Evolutionary conservation across 345 rosid species (phyloP).

Genomic region (Odontarrhena argentea): DNA sequence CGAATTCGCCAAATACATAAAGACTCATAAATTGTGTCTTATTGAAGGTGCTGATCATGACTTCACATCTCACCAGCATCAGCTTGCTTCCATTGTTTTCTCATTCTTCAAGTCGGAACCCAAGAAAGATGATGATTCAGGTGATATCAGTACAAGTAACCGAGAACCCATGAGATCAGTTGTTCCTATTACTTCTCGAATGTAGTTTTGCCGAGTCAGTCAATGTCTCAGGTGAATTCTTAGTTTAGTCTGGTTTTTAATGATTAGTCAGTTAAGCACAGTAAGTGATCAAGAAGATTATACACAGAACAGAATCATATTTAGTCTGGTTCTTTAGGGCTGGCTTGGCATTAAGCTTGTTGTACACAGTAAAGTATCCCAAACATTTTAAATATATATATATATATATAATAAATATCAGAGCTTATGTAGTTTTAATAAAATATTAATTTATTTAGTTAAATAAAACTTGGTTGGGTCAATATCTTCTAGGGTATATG

Average conservation of each 20-base stretch:
- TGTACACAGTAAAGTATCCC: too few relatives aligned
- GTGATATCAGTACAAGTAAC: constrained; percentile 16
- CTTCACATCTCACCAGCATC: constrained; percentile 66
- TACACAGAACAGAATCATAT: too few relatives aligned
- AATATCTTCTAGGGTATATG: too few relatives aligned
- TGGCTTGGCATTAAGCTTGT: too few relatives aligned
- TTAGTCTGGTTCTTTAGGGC: too few relatives aligned
- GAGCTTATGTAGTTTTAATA: too few relatives aligned
- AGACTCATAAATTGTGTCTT: constrained; percentile 60
- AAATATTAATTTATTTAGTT: too few relatives aligned
- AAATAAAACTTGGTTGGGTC: too few relatives aligned
- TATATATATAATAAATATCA: too few relatives aligned
- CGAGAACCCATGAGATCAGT: background rate
- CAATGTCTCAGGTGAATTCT: background rate
- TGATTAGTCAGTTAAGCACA: background rate
- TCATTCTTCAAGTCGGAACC: constrained; percentile 49
- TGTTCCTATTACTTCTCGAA: constrained; percentile 30
- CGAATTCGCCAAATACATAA: constrained; percentile 64
- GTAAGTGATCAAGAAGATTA: background rate
- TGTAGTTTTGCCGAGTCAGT: constrained; percentile 7
- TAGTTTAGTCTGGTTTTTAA: background rate
- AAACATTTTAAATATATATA: too few relatives aligned
- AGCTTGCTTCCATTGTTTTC: constrained; percentile 53
- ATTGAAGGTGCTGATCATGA: constrained; percentile 90
- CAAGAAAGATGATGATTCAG: constrained; percentile 8